These are phyloP conservation scores for Chaetomiaceae sp. DNA, from an alignment of 2,329 filamentous ascomycete genomes.

Conservation along the genomic window DNA sequence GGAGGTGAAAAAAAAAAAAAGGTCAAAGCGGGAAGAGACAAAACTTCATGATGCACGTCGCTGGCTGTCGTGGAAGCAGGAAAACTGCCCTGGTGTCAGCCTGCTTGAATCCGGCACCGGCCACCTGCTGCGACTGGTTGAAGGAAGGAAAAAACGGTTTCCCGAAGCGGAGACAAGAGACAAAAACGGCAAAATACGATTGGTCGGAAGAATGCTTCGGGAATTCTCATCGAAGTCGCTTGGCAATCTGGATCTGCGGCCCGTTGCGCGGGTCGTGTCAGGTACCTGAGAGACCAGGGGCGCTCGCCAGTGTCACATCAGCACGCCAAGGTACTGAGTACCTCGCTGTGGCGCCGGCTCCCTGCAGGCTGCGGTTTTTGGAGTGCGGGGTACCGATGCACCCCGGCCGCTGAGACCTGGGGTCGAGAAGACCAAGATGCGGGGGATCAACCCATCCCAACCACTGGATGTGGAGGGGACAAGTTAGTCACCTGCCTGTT, in stretches of 20 bases:
- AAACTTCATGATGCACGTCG: no score
- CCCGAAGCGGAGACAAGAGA: slow-evolving; percentile 15
- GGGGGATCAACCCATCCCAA: slow-evolving; percentile 15
- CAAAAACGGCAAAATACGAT: slow-evolving; percentile 11
- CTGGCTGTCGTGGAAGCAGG: not conserved
- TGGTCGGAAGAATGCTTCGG: slow-evolving; percentile 22
- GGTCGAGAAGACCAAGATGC: slow-evolving; percentile 12
- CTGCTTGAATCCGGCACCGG: not conserved
- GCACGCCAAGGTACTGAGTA: slow-evolving; percentile 7
- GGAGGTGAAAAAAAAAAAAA: no score
- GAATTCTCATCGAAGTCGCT: slow-evolving; percentile 12
- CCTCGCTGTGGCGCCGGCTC: not conserved
- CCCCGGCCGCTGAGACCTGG: slow-evolving; percentile 8
- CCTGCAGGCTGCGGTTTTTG: slow-evolving; percentile 6
- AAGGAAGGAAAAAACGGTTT: slow-evolving; percentile 16
- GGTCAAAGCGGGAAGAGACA: no score
- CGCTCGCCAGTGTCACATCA: not conserved
- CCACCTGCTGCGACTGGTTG: no score
- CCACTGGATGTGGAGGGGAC: slow-evolving; percentile 8
- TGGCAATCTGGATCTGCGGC: slow-evolving; percentile 26
- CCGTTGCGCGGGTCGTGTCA: slow-evolving; percentile 18
- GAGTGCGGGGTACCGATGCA: slow-evolving; percentile 18
- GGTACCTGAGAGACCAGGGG: slow-evolving; percentile 11
- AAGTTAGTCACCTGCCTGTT: slow-evolving; percentile 18
- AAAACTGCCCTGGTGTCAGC: not conserved